Evolutionary conservation across 495 filamentous ascomycete genomes (phyloP), one percentile per base, ranked within the genome.

Genomic region (Penicillium salamii): DNA sequence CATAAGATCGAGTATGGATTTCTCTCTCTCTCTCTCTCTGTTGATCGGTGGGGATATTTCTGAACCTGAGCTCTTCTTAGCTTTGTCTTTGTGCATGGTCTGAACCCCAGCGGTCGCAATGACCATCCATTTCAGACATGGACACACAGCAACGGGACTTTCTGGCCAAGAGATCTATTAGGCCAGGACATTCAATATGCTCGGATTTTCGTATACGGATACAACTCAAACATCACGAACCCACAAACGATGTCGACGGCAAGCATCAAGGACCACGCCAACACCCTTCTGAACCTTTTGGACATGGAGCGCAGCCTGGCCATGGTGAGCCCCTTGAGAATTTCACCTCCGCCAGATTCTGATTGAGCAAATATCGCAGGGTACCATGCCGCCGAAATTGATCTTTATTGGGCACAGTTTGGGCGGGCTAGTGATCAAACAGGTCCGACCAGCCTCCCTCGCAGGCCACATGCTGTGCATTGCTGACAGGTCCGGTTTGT

Each of bases 381-480:
- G 48, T 5, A 42, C 60, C 1, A 23, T 52, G 31, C 61, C 59
- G 5, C 65, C 68, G 1, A 67, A 61, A 13, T 66, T 76, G 12
- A 71, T 78, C 24, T 76, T 75, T 24, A 59, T 78, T 21, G 69
- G 72, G 24, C 75, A 78, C 44, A 76, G 69, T 46, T 53, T 78
- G 11, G 75, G 75, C 12, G 71, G 75, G 0, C 57, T 78, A 21
- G 57, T 78, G 3, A 68, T 75, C 40, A 70, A 73, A 46, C 69
- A 78, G 60, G 74, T 75, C 55, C 36, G 48, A 42, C 18, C 20
- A 24, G 37, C 7, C 28, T 11, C 23, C 18, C 5, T 34, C 2
- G 19, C 15, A 24, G 3, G 2, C 19, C 8, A 3, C 9, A 2
- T 21, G 11, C 11, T 23, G 20, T 1, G 9, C 20, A 23, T 23